Evolutionary conservation across 2,329 filamentous ascomycete species (phyloP), one percentile per base, ranked within the genome.

Genomic region (Ophiocordyceps camponoti-rufipedis): DNA sequence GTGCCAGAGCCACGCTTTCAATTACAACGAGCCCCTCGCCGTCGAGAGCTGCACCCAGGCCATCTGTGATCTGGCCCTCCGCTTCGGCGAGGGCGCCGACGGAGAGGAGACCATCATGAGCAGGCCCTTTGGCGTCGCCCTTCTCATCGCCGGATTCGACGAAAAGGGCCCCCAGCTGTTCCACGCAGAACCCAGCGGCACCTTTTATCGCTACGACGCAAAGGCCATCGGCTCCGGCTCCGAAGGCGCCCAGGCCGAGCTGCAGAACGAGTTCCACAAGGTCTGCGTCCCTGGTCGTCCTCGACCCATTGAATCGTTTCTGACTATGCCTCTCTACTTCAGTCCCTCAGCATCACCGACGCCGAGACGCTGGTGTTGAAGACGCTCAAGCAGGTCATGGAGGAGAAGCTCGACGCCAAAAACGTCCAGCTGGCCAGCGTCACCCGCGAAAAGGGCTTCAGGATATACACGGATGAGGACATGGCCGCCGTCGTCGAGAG

Each of bases 381-480:
- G 78, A 98, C 91, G 35, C 66, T 98, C 63, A 98, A 96, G 75
- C 91, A 98, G 69, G 91, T 98, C 55, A 98, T 98, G 91, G 91
- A 98, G 69, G 91, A 98, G 78, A 98, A 98, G 72, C 74, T 98
- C 49, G 91, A 98, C 62, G 77, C 87, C 52, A 98, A 98, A 78
- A 98, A 98, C 61, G 91, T 98, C 53, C 91, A 98, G 71, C 67
- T 98, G 55, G 91, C 91, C 45, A 96, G 89, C 61, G 91, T 98
- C 47, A 98, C 91, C 51, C 94, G 88, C 73, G 89, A 95, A 54
- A 89, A 85, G 68, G 91, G 91, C 47, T 98, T 98, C 75, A 82
- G 86, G 69, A 95, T 98, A 78, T 98, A 98, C 72, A 83, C 81
- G 48, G 91, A 98, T 57, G 86, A 89, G 59, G 89, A 96, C 71